These are phyloP conservation scores for Phaeophleospora eucalypticola DNA, from an alignment of 2,329 filamentous ascomycete species.

Conservation along the genomic window DNA sequence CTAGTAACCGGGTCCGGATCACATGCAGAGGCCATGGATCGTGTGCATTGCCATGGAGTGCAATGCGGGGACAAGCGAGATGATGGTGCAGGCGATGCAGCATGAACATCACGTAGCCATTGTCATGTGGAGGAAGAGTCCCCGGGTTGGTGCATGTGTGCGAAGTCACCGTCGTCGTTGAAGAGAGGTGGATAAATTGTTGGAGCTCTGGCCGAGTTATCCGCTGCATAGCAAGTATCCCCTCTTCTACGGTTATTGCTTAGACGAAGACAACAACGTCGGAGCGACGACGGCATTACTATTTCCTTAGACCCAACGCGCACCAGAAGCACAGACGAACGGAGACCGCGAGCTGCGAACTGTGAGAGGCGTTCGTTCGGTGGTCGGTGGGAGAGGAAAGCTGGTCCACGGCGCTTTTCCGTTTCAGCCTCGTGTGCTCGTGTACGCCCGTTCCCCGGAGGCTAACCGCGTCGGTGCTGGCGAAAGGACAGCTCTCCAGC, in stretches of 20 bases:
- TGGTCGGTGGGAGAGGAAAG: neutral
- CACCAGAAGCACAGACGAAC: too few species aligned
- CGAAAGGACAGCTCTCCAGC: neutral
- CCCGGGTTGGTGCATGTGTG: neutral
- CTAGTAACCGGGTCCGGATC: neutral
- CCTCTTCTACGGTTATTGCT: too few species aligned
- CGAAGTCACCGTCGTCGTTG: too few species aligned
- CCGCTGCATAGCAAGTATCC: neutral
- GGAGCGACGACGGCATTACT: too few species aligned
- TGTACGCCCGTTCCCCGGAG: too few species aligned
- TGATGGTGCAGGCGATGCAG: too few species aligned
- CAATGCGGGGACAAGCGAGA: neutral
- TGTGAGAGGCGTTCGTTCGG: neutral
- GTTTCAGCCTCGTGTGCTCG: neutral
- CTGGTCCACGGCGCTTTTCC: neutral
- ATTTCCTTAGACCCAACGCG: too few species aligned
- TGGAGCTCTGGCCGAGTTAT: neutral
- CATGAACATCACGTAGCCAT: too few species aligned
- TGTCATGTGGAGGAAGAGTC: neutral
- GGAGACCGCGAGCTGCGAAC: neutral
- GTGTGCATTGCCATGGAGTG: neutral
- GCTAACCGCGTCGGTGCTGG: too few species aligned
- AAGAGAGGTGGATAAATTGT: neutral
- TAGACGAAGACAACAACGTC: too few species aligned
- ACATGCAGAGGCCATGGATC: neutral